phyloP scores from a whole-genome alignment of 1,139 yeast genomes.

The Diutina pseudorugosa region DNA sequence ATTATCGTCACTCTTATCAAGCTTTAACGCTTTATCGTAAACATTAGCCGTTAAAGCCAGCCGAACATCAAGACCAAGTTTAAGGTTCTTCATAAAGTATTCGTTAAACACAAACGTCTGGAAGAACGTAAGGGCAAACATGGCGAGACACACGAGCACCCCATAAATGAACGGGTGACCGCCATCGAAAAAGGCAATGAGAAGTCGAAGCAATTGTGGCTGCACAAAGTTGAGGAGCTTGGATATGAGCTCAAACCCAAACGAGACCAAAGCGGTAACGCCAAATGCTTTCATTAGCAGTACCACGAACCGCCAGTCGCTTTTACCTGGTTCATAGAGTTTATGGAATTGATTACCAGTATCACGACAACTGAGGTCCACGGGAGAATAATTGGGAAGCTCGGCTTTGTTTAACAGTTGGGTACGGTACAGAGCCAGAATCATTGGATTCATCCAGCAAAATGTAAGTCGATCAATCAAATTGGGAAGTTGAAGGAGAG shows the following conservation, averaged over 20 bases:
- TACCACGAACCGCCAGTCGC: constrained; percentile 22
- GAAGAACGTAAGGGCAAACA: neutral
- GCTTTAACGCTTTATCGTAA: neutral
- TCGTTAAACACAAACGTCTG: neutral
- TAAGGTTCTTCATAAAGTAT: neutral
- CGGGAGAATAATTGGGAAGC: constrained; percentile 41
- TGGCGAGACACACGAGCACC: neutral
- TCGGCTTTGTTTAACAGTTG: constrained; percentile 37
- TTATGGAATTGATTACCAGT: constrained; percentile 9
- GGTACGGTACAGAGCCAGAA: constrained; percentile 34
- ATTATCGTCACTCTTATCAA: neutral
- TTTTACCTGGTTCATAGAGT: constrained; percentile 5
- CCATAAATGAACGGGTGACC: neutral
- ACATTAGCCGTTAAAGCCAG: neutral
- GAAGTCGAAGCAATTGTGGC: constrained; percentile 43
- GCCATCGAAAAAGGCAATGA: constrained; percentile 9
- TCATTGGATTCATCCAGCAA: constrained; percentile 50
- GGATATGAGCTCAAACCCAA: constrained; percentile 31
- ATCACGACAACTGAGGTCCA: constrained; percentile 28
- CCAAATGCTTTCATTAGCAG: constrained; percentile 42
- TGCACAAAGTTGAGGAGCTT: constrained; percentile 36
- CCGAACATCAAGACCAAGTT: neutral
- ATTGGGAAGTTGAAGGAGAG: constrained; percentile 18
- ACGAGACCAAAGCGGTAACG: constrained; percentile 25
- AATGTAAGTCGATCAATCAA: constrained; percentile 41